phyloP scores from a whole-genome alignment of 768 basidiomycete species.

The Cystobasidium onofrii region DNA sequence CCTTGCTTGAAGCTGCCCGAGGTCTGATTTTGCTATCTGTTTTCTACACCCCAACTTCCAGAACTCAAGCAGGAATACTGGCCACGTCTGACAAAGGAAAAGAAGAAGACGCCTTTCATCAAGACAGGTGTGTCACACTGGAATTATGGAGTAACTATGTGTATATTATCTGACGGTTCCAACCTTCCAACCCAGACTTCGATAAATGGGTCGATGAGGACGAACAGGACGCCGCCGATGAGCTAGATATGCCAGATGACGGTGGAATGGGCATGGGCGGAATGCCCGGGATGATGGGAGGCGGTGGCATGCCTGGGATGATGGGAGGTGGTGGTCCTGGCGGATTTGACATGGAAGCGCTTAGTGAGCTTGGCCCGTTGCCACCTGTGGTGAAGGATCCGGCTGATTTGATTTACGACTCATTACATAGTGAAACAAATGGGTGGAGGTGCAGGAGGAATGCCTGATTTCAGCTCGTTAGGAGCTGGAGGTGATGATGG shows the following conservation, averaged over 20 bases:
- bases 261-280: background rate
- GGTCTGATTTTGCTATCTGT: background rate
- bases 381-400: background rate
- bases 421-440: conserved; percentile 1
- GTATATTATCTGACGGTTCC: no score
- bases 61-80: conserved; percentile 31
- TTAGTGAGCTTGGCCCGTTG: background rate
- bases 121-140: conserved; percentile 26
- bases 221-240: conserved; percentile 23
- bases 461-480: background rate
- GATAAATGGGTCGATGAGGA: conserved; percentile 31
- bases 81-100: conserved; percentile 31
- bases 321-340: background rate
- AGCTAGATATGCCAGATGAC: background rate
- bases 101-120: conserved; percentile 23
- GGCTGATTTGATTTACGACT: background rate
- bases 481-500: background rate
- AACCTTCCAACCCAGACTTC: conserved; percentile 6
- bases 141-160: background rate
- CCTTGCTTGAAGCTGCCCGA: background rate
- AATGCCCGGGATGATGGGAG: conserved; percentile 37
- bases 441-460: conserved; percentile 20
- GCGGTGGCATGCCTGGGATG: conserved; percentile 21
- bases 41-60: no score
- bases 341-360: conserved; percentile 9